Conservation (phyloP, 306 rosid genomes). For the Purshia tridentata region DNA sequence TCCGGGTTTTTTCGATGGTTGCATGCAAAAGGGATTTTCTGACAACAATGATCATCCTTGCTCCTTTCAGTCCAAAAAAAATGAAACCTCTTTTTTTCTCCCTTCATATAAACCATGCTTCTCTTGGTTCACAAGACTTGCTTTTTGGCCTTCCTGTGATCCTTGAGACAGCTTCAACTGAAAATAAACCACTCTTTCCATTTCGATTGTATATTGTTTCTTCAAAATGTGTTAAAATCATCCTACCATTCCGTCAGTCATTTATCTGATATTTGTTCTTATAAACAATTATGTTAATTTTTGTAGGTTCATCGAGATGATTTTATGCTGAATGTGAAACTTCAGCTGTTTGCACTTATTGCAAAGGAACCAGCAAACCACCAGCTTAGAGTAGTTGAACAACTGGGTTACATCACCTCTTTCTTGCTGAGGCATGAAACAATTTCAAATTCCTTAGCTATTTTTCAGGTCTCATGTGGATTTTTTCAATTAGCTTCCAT, state of each 20-base stretch:
- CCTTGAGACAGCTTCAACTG: no score
- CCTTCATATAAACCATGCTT: neutral
- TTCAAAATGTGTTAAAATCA: neutral
- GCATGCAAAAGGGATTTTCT: neutral
- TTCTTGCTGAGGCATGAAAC: slow-evolving; percentile 66
- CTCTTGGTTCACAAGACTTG: neutral
- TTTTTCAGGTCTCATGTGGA: slow-evolving; percentile 11
- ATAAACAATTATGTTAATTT: slow-evolving; percentile 28
- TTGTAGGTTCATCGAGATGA: slow-evolving; percentile 83
- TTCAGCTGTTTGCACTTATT: slow-evolving; percentile 82
- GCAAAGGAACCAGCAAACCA: slow-evolving; percentile 93
- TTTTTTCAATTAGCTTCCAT: neutral
- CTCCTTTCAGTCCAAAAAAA: no score
- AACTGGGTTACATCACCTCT: slow-evolving; percentile 79
- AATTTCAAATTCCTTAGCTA: slow-evolving; percentile 8
- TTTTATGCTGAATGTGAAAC: slow-evolving; percentile 76
- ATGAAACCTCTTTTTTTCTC: neutral
- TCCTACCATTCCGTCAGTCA: neutral
- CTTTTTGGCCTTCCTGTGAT: neutral
- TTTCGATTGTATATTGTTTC: no score
- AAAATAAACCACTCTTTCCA: no score
- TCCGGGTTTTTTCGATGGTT: neutral
- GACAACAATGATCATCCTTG: no score
- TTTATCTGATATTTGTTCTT: neutral
- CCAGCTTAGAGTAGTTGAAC: slow-evolving; percentile 96